Evolutionary conservation across 1,284 basidiomycete genomes (phyloP).

Genomic region (Pterula multifida): DNA sequence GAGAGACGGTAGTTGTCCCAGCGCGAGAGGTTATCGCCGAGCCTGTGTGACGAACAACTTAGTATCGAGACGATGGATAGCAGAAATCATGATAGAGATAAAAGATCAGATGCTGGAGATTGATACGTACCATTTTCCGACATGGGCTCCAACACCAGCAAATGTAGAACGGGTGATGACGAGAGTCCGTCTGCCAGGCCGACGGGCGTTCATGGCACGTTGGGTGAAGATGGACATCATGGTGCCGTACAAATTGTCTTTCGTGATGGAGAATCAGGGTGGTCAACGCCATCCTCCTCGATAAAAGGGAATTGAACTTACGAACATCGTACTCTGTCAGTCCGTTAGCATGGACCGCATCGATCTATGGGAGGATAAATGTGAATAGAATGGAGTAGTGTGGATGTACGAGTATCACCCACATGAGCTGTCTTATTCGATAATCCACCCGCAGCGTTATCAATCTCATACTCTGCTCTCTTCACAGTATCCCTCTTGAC

Average conservation of each 20-base stretch:
- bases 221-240: slow-evolving; percentile 60
- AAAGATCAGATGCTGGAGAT: background rate
- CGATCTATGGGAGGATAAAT: slow-evolving; percentile 23
- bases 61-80: no score
- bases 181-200: slow-evolving; percentile 47
- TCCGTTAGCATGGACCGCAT: slow-evolving; percentile 50
- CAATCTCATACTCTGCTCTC: slow-evolving; percentile 32
- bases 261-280: slow-evolving; percentile 16
- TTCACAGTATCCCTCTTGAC: background rate
- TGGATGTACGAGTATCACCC: slow-evolving; percentile 11
- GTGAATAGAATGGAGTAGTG: background rate
- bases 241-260: slow-evolving; percentile 56
- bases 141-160: slow-evolving; percentile 48
- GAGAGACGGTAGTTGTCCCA: slow-evolving; percentile 49
- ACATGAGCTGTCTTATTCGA: slow-evolving; percentile 46
- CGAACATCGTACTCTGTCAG: slow-evolving; percentile 49
- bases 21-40: slow-evolving; percentile 49
- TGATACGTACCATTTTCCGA: slow-evolving; percentile 43
- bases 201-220: slow-evolving; percentile 46
- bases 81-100: no score
- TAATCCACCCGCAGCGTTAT: slow-evolving; percentile 39
- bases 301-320: background rate
- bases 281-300: no score
- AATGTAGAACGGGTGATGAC: slow-evolving; percentile 67
- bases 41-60: slow-evolving; percentile 7